Evolutionary conservation across 495 filamentous ascomycete genomes (phyloP), one percentile per base, ranked within the genome.

Genomic region (Penicillium subrubescens): DNA sequence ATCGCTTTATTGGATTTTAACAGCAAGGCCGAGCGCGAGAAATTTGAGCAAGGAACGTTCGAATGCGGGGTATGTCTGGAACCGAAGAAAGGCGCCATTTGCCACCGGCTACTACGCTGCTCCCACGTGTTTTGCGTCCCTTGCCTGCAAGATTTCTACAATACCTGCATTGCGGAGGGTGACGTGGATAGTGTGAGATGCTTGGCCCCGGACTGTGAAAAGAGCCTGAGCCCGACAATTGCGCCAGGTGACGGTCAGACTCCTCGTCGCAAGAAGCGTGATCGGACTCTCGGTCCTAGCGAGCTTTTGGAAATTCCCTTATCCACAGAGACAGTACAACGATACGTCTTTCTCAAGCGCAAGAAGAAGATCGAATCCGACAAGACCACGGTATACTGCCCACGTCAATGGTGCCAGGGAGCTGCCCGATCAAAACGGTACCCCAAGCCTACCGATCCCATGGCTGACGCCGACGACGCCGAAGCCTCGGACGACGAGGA

Each of bases 381-480:
- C 67, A 93, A 91, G 65, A 90, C 87, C 51, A 97, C 94, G 0
- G 84, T 97, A n/a, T 97, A 95, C 72, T 99, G 95, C 69, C 95
- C 95, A 3, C 86, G 95, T 1, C 81, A 87, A 65, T 99, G 94
- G 94, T 99, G 95, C 71, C 92, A 96, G 73, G 92, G 91, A 21
- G 89, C 94, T n/a, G 92, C 92, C 6, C 84, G 90, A 29, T 92
- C 91, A 51, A 89, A 91, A 64, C 90, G 88, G 66, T 90, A 93
- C 71, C 89, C 86, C 35, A 92, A 94, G 68, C 88, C 83, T 8
- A 67, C 62, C 10, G 79, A 83, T 37, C 81, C 79, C 8, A 78
- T 83, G 77, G 79, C 84, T 5, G 79, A 81, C 27, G 79, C 84
- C 6, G 79, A 81, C 25, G 79, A 81, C 11, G 68, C 81, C 25